Conservation (phyloP, 1,284 basidiomycete species). For the Leccinum griseonigrum region DNA sequence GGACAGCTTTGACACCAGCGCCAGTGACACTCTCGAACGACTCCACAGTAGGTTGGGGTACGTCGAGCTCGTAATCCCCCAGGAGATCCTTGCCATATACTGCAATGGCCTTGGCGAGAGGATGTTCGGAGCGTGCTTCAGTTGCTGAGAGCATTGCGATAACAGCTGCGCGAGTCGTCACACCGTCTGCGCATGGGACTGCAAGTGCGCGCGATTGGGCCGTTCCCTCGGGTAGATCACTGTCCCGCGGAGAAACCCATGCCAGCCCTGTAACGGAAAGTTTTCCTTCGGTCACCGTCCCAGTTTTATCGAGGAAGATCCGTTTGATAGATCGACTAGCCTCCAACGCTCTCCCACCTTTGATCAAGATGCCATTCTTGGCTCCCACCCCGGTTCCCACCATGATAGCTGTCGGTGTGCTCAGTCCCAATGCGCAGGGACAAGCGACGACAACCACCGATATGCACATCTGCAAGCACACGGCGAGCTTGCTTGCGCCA, state of each 20-base stretch:
- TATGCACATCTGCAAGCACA: conserved; percentile 97
- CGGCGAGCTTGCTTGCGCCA: conserved; percentile 84
- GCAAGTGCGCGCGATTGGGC: conserved; percentile 44
- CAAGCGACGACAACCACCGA: conserved; percentile 98
- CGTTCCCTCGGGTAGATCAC: conserved; percentile 29
- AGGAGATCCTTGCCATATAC: conserved; percentile 74
- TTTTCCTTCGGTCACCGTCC: conserved; percentile 91
- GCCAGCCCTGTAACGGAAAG: conserved; percentile 68
- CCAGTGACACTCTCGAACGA: conserved; percentile 89
- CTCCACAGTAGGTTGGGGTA: conserved; percentile 45
- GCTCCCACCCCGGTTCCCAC: conserved; percentile 98
- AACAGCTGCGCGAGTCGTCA: conserved; percentile 60
- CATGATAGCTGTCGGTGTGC: conserved; percentile 99
- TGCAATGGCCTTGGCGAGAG: conserved; percentile 90
- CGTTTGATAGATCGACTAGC: conserved; percentile 81
- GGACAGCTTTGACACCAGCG: conserved; percentile 77
- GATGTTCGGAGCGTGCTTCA: conserved; percentile 94
- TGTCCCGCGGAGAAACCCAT: conserved; percentile 63
- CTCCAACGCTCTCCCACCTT: conserved; percentile 93
- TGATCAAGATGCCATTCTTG: conserved; percentile 96
- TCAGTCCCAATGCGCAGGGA: conserved; percentile 94
- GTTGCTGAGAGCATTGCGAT: conserved; percentile 82
- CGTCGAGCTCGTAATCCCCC: conserved; percentile 35
- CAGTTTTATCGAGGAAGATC: conserved; percentile 96
- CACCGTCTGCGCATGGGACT: conserved; percentile 57